Base-by-base conservation (phyloP, 139 green algal genomes). In the Nannochloris sp. region DNA sequence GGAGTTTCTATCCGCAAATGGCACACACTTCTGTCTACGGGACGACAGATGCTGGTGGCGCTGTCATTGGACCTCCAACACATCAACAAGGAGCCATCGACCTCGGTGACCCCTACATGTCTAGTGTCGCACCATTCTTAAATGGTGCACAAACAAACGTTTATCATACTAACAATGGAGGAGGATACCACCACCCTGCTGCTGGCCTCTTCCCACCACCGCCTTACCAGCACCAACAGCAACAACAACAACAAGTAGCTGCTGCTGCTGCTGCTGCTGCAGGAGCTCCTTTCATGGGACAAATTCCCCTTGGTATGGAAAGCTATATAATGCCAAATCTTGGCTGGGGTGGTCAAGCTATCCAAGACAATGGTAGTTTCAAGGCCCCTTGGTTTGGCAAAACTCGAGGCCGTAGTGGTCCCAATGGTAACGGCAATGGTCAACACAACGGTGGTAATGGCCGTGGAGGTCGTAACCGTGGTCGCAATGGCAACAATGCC, bases 311-410 rank as follows among this genome's bases (percentile, higher is more conserved):
- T 54, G 45, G 45, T 29, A 54, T 54, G 45, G 15, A 54, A 6
- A 54, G 15, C 15, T 10, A 15, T 8, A 46, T 45, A 9, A 10
- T 32, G 36, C 59, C 37, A 15, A 72, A 42, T 54, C 35, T 88
- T n/a, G 81, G 81, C 23, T 88, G 81, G 81, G 81, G 81, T 32
- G 81, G 83, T 19, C 84, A 90, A 64, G 64, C 72, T 2, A 86
- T 90, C 4, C 69, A 65, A 3, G 80, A 90, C 53, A 73, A 73
- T 14, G 57, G 33, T 48, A 66, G 75, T 19, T 81, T 82, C 59
- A 69, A 77, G 13, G 75, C 85, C 10, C 76, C 82, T 13, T 90
- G 80, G 80, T 90, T 90, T 67, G 83, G 83, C 4, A 65, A 76
- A 32, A 83, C 58, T 48, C 66, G 67, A 30, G 12, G 27, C 5